A percentile compares a stretch with the other conserved stretches of the same genome.
These are phyloP conservation scores for Candida patagonica DNA, from an alignment of 805 yeast genomes.

Conservation along the genomic window DNA sequence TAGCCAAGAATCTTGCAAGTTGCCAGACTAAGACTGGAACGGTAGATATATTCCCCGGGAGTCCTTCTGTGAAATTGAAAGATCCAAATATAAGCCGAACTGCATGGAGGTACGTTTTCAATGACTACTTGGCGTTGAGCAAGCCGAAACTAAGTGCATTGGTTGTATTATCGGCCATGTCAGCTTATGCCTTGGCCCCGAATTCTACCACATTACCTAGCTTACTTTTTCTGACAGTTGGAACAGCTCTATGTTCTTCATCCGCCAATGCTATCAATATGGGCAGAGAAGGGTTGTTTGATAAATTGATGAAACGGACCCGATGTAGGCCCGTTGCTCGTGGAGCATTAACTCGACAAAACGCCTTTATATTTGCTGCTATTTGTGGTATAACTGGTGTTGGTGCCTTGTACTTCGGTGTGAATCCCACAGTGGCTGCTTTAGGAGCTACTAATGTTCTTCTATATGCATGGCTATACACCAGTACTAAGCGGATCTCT, in stretches of 20 bases:
- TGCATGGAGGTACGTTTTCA: constrained; percentile 1
- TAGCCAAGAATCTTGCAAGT: constrained; percentile 12
- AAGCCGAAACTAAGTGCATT: constrained; percentile 83
- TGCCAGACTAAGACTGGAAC: constrained; percentile 14
- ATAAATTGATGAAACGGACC: constrained; percentile 79
- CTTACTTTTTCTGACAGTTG: constrained; percentile 63
- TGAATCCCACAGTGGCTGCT: constrained; percentile 72
- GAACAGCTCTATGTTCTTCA: constrained; percentile 82
- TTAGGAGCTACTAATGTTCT: constrained; percentile 76
- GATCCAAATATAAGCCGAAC: background rate
- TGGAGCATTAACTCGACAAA: constrained; percentile 62
- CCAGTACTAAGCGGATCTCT: constrained; percentile 76
- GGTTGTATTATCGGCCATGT: constrained; percentile 84
- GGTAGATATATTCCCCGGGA: constrained; percentile 1
- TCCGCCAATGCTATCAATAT: constrained; percentile 95
- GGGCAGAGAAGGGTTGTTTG: constrained; percentile 93
- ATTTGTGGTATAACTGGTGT: constrained; percentile 65
- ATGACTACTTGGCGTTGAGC: constrained; percentile 59
- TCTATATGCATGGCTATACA: constrained; percentile 83
- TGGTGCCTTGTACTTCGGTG: constrained; percentile 61
- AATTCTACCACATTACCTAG: constrained; percentile 63
- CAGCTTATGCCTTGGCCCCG: constrained; percentile 91
- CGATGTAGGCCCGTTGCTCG: constrained; percentile 83
- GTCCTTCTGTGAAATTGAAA: background rate
- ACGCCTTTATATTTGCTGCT: constrained; percentile 78